Conservation (phyloP, 306 rosid species). For the Styphnolobium japonicum region DNA sequence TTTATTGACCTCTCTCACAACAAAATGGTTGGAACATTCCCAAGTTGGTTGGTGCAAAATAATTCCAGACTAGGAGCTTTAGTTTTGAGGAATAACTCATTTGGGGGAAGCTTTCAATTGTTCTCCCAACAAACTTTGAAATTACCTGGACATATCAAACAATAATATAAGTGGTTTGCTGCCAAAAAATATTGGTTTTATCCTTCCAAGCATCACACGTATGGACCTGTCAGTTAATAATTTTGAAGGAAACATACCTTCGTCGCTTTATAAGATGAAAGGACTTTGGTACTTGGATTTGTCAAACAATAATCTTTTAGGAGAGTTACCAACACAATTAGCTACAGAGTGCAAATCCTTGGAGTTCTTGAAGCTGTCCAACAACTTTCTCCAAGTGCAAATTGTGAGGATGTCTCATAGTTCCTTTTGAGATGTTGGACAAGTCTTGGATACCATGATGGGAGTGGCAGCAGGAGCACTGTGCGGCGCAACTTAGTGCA, state of each 20-base stretch:
- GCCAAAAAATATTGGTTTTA: slow-evolving; percentile 6
- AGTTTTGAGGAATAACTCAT: background rate
- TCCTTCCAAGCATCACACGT: background rate
- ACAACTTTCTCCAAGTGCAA: slow-evolving; percentile 7
- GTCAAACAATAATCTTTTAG: slow-evolving; percentile 11
- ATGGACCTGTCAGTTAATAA: slow-evolving; percentile 11
- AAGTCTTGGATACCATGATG: no score
- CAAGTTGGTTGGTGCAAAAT: slow-evolving; percentile 28
- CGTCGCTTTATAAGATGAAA: slow-evolving; percentile 21
- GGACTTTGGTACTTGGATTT: background rate
- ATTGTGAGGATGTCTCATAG: no score
- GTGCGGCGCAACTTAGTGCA: no score
- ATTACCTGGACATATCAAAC: slow-evolving; percentile 14
- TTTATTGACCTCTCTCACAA: slow-evolving; percentile 5
- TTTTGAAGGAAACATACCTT: slow-evolving; percentile 22
- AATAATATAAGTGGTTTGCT: slow-evolving; percentile 21
- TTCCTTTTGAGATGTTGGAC: no score
- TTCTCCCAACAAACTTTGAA: background rate
- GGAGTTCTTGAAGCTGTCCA: background rate
- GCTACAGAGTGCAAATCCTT: background rate
- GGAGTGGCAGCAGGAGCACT: no score
- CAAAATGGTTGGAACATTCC: slow-evolving; percentile 18
- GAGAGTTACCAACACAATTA: background rate
- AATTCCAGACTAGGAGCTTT: background rate
- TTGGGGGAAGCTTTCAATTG: background rate